These are phyloP conservation scores for Xylariaceae sp. DNA, from an alignment of 2,329 filamentous ascomycete genomes.

Conservation along the genomic window DNA sequence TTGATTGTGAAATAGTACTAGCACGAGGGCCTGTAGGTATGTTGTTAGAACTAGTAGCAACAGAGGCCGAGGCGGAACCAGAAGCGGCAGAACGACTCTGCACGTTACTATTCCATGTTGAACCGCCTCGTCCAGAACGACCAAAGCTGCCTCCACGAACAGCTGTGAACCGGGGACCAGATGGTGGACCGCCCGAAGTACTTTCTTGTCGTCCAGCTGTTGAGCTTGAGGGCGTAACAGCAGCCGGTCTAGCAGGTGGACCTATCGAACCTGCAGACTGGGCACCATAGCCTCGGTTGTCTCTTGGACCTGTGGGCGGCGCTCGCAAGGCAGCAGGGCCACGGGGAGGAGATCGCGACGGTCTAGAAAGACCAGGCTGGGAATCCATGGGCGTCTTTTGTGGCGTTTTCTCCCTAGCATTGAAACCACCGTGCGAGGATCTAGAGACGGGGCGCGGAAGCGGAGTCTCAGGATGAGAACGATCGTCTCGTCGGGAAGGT, in stretches of 20 bases:
- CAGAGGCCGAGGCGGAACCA: constrained; percentile 36
- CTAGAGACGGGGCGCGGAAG: constrained; percentile 29
- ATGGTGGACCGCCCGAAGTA: constrained; percentile 44
- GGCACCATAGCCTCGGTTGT: constrained; percentile 33
- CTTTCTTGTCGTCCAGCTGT: constrained; percentile 29
- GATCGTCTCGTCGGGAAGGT: constrained; percentile 41
- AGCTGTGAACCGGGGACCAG: constrained; percentile 50
- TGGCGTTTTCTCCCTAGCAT: constrained; percentile 27
- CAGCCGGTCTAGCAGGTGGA: constrained; percentile 32
- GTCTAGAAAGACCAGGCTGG: constrained; percentile 21
- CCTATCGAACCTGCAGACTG: constrained; percentile 27
- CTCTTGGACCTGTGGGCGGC: constrained; percentile 45
- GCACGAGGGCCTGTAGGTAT: constrained; percentile 31
- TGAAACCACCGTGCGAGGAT: constrained; percentile 27
- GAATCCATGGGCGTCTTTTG: constrained; percentile 25
- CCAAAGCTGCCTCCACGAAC: constrained; percentile 41
- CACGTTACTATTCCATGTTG: constrained; percentile 35
- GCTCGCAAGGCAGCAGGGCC: constrained; percentile 50
- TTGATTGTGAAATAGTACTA: constrained; percentile 30
- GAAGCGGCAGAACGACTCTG: constrained; percentile 28
- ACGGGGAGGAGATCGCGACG: constrained; percentile 45
- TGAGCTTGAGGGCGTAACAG: constrained; percentile 21
- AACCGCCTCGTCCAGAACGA: constrained; percentile 42
- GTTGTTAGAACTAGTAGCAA: constrained; percentile 27
- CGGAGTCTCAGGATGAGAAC: constrained; percentile 44